Conservation (phyloP, 106 monocot genomes). For the Dendrobium huoshanense region DNA sequence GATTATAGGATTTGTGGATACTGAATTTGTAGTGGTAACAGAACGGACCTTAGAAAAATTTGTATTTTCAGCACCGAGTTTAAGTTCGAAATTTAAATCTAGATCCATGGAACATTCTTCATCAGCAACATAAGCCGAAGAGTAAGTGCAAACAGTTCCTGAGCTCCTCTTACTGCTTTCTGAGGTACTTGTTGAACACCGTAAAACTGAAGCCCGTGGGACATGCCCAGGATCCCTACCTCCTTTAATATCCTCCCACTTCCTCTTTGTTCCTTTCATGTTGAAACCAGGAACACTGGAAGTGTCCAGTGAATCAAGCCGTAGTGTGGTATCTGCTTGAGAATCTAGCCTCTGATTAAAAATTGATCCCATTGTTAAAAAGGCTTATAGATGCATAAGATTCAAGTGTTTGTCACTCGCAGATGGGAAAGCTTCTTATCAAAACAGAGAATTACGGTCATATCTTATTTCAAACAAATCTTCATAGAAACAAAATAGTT, state of each 20-base stretch:
- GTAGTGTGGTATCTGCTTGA: constrained; percentile 12
- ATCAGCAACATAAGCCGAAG: constrained; percentile 38
- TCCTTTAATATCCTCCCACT: constrained; percentile 17
- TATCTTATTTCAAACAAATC: constrained; percentile 9
- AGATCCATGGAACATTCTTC: constrained; percentile 38
- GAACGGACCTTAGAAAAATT: background rate
- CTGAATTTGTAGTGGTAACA: background rate
- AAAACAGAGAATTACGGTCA: background rate
- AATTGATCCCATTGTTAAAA: constrained; percentile 5
- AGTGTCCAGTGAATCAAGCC: constrained; percentile 5
- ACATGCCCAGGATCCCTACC: constrained; percentile 5
- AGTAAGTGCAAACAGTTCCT: constrained; percentile 28
- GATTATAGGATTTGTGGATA: constrained; percentile 2
- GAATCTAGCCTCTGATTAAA: constrained; percentile 5
- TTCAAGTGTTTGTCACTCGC: background rate
- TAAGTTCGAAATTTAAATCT: constrained; percentile 38
- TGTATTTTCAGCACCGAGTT: constrained; percentile 20
- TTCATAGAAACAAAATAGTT: constrained; percentile 18
- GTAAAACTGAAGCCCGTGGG: constrained; percentile 30
- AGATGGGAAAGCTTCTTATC: constrained; percentile 12
- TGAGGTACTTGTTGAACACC: constrained; percentile 29
- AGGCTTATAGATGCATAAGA: background rate
- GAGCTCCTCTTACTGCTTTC: constrained; percentile 56
- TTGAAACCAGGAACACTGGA: constrained; percentile 9
- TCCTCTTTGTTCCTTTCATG: constrained; percentile 36